These are phyloP conservation scores for Gossypium thurberi DNA, from an alignment of 345 rosid species.

Conservation along the genomic window DNA sequence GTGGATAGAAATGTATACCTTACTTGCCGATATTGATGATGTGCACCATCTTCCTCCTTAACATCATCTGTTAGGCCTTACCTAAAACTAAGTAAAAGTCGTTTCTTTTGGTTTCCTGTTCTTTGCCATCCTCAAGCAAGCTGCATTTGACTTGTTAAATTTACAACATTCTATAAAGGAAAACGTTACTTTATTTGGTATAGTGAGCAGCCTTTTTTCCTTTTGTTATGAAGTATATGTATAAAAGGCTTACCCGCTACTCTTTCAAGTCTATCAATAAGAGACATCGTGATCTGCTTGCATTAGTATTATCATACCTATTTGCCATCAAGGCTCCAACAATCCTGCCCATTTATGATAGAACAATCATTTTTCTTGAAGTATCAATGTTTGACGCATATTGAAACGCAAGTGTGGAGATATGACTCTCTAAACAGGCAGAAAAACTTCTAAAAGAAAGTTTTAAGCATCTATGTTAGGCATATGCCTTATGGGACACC, in stretches of 20 bases:
- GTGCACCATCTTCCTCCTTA: not conserved
- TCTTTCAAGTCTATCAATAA: not conserved
- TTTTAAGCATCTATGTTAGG: not conserved
- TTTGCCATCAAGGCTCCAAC: not conserved
- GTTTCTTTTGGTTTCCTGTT: not conserved
- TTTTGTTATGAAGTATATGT: not conserved
- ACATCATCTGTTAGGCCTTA: not conserved
- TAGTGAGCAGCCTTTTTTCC: not conserved
- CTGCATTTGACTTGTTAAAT: not conserved
- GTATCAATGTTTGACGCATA: not conserved
- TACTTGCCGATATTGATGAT: not conserved
- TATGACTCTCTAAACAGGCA: not conserved
- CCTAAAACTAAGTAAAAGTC: not conserved
- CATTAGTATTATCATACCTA: not conserved
- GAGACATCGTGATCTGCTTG: not conserved
- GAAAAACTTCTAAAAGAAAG: not conserved
- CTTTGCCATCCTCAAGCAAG: slow-evolving; percentile 4
- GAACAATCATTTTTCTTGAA: not conserved
- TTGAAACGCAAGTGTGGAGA: not conserved
- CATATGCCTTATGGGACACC: not conserved
- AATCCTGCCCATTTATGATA: not conserved
- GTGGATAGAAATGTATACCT: not conserved
- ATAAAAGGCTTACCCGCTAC: not conserved
- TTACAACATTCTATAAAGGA: not conserved
- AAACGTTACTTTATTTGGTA: not conserved